Evolutionary conservation across 805 yeast species (phyloP), one percentile per base, ranked within the genome.

Genomic region (Metahyphopichia silvanorum): DNA sequence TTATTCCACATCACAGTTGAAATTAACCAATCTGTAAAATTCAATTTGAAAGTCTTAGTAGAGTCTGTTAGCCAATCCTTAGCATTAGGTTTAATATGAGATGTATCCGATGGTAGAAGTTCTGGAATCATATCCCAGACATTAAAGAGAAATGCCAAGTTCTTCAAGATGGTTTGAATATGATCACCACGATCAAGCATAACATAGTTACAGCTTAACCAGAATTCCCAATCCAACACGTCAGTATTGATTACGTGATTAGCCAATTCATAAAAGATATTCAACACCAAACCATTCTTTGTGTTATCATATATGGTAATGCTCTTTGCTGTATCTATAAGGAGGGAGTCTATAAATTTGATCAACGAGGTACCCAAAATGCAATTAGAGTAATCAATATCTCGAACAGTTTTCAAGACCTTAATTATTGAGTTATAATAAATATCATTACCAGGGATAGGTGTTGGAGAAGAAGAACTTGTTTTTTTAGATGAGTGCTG

Each of bases 101-200:
- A 11, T 14, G 33, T 33, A 25, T 23, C 31, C 27, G 38, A 24
- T 27, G 26, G 36, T 28, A 53, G 46, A 13, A 46, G 49, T 26
- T 57, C 60, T 3, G 88, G 85, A 11, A 86, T 63, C 39, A 66
- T 59, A 20, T 80, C 82, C 95, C 95, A 86, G 2, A 80, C 54
- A 51, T 85, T 82, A 60, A 78, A 86, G 33, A 86, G 52, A 35
- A 79, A 70, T 4, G 88, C 76, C 23, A 86, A 52, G 10, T 78
- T 76, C 38, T 84, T 74, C 14, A 82, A 60, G 39, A 83, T 77
- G 15, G 74, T 70, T 42, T 76, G 79, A 42, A 77, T 66, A 51
- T 76, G 84, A 27, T 76, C 77, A 6, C 86, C 76, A 25, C 56
- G 50, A 6, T 63, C 48, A n/a, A 86, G 53, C 79, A 86, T 73